A percentile compares a stretch with the other conserved stretches of the same genome.
phyloP scores from a whole-genome alignment of 495 filamentous ascomycete species.

The Podospora sp. region DNA sequence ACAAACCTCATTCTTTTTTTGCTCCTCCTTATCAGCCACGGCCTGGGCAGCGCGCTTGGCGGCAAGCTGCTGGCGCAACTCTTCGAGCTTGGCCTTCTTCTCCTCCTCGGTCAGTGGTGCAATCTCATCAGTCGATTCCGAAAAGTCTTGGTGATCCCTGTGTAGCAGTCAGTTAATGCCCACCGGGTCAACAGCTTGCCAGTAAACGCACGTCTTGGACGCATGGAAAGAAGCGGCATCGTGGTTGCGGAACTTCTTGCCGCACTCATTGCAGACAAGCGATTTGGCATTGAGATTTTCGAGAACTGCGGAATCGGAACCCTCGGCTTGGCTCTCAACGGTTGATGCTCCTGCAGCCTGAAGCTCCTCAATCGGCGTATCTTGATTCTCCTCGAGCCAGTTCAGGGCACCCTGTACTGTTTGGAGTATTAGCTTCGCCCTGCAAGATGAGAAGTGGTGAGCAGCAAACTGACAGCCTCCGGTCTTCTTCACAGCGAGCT shows the following conservation, averaged over 20 bases:
- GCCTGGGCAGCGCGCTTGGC: conserved; percentile 73
- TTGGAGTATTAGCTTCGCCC: conserved; percentile 10
- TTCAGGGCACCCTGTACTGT: conserved; percentile 86
- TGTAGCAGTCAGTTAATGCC: conserved; percentile 19
- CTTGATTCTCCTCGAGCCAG: conserved; percentile 90
- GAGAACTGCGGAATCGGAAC: conserved; percentile 52
- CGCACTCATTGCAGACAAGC: conserved; percentile 83
- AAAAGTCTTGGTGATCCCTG: conserved; percentile 85
- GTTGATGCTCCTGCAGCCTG: conserved; percentile 39
- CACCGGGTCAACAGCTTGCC: not conserved
- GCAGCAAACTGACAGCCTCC: conserved; percentile 64
- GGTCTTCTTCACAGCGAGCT: conserved; percentile 78
- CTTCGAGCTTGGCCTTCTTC: conserved; percentile 75
- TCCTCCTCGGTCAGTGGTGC: conserved; percentile 90
- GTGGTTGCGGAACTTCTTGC: conserved; percentile 81
- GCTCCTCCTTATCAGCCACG: conserved; percentile 75
- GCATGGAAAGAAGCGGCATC: conserved; percentile 89
- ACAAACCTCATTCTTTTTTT: conserved; percentile 84
- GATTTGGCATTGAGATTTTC: conserved; percentile 60
- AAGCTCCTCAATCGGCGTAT: conserved; percentile 79
- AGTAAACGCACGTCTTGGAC: conserved; percentile 65
- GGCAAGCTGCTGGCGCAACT: conserved; percentile 70
- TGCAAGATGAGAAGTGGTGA: not conserved
- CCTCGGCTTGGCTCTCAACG: conserved; percentile 58
- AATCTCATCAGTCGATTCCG: conserved; percentile 89